phyloP scores from a whole-genome alignment of 2,329 filamentous ascomycete genomes.

The Fonsecaea nubica region DNA sequence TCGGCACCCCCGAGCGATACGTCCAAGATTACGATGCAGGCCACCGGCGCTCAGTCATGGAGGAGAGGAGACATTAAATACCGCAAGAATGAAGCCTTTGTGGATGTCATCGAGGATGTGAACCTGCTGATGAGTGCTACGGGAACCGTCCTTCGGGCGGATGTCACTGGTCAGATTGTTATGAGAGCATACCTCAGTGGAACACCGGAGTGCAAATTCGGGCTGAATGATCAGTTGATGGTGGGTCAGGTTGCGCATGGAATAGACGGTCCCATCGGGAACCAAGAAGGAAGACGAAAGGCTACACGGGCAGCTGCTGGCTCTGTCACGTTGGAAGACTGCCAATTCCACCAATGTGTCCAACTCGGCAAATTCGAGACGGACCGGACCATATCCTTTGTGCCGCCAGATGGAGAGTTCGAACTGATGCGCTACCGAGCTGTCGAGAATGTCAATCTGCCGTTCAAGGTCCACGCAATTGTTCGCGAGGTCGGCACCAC shows the following conservation, averaged over 20 bases:
- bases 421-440: conserved; percentile 98
- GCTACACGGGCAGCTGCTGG: conserved; percentile 94
- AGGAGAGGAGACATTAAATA: conserved; percentile 97
- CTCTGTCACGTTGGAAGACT: conserved; percentile 94
- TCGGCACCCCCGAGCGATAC: conserved; percentile 72
- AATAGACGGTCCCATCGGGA: conserved; percentile 77
- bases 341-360: conserved; percentile 98
- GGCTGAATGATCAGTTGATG: conserved; percentile 90
- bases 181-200: conserved; percentile 98
- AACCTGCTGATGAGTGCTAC: conserved; percentile 99
- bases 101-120: conserved; percentile 98
- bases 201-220: conserved; percentile 98
- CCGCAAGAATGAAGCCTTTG: conserved; percentile 98
- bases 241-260: conserved; percentile 78
- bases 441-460: conserved; percentile 97
- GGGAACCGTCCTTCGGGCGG: conserved; percentile 89
- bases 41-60: conserved; percentile 95
- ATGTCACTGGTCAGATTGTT: conserved; percentile 95
- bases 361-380: conserved; percentile 96
- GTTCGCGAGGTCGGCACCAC: conserved; percentile 97
- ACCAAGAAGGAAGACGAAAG: conserved; percentile 73
- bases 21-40: conserved; percentile 98
- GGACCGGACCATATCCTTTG: conserved; percentile 94
- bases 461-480: conserved; percentile 98
- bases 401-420: conserved; percentile 96